Conservation (phyloP, 768 basidiomycete genomes). For the Candolleomyces eurysporus region DNA sequence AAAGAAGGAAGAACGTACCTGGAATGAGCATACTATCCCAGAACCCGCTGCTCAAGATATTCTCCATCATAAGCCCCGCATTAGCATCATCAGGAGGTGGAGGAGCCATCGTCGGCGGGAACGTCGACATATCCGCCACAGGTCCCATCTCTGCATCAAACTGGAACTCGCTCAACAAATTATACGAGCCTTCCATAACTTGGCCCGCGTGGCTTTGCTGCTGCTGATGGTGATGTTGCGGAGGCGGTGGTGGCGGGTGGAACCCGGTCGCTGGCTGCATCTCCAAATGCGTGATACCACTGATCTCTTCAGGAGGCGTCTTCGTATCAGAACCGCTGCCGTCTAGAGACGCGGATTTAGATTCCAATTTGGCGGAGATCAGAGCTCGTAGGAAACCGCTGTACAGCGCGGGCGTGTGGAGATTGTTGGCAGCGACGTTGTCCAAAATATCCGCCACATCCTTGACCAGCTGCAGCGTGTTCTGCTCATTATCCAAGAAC, state of each 20-base stretch:
- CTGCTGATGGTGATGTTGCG: constrained; percentile 1
- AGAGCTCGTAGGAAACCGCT: constrained; percentile 79
- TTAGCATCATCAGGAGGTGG: constrained; percentile 38
- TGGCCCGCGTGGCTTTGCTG: not conserved
- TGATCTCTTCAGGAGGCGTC: not conserved
- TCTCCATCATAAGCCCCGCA: constrained; percentile 73
- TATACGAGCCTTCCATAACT: not conserved
- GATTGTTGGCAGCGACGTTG: constrained; percentile 67
- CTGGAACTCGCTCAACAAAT: constrained; percentile 53
- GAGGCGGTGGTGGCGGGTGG: not conserved
- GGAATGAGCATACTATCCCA: constrained; percentile 90
- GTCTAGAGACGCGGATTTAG: not conserved
- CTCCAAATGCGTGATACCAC: not conserved
- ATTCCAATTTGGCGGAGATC: constrained; percentile 51
- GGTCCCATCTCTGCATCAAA: constrained; percentile 85
- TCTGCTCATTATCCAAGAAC: constrained; percentile 72
- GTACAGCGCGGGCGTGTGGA: constrained; percentile 91
- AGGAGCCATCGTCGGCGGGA: constrained; percentile 85
- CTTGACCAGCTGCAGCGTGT: constrained; percentile 66
- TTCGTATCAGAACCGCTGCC: not conserved
- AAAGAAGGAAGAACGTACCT: constrained; percentile 44
- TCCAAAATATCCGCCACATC: constrained; percentile 84
- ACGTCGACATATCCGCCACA: constrained; percentile 75
- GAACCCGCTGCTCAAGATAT: constrained; percentile 73
- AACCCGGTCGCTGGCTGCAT: not conserved